Base-by-base conservation (phyloP, 2,329 filamentous ascomycete genomes). In the Ceratocystis diversiconidia region DNA sequence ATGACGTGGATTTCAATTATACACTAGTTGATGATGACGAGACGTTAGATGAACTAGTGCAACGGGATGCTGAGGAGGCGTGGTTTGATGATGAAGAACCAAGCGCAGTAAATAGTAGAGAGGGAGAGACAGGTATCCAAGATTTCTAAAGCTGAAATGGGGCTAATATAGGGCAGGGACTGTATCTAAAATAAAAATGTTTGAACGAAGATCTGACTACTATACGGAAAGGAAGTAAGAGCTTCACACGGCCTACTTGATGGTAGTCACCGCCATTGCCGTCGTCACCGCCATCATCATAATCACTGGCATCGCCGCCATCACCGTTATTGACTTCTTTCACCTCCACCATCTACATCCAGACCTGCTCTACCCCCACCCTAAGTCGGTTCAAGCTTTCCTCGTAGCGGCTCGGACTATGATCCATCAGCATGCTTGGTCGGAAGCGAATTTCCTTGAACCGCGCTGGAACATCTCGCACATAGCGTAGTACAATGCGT, bases 21-120 rank as follows among this genome's bases (percentile, higher is more conserved):
- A 73, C 71, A 1, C 71, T 69, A 2, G 86, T 95, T 4, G 91
- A 96, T 72, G 76, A 77, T 44, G 85, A 88, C 71, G 85, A 90
- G 36, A 85, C 85, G 22, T 86, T 85, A 65, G 90, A 95, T 72
- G 44, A 61, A 8, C 61, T 65, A 55, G 80, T 72, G 78, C 83
- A 77, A 68, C 75, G 79, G n/a, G 85, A 87, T 63, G 77, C 78
- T 15, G 81, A 92, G 73, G 89, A 95, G 46, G 80, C 80, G 22
- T 95, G 89, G 78, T 92, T 95, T 72, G 89, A 91, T 25, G 84
- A 85, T 5, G 87, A 95, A 77, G 86, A 89, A 70, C 86, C 88
- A 36, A 79, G 78, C 62, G 76, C 75, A 5, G 72, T 78, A 12
- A 73, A 73, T 5, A 71, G 63, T 25, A 71, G 43, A 19, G 57